phyloP scores from a whole-genome alignment of 768 basidiomycete species.

The Rhodotorula babjevae region DNA sequence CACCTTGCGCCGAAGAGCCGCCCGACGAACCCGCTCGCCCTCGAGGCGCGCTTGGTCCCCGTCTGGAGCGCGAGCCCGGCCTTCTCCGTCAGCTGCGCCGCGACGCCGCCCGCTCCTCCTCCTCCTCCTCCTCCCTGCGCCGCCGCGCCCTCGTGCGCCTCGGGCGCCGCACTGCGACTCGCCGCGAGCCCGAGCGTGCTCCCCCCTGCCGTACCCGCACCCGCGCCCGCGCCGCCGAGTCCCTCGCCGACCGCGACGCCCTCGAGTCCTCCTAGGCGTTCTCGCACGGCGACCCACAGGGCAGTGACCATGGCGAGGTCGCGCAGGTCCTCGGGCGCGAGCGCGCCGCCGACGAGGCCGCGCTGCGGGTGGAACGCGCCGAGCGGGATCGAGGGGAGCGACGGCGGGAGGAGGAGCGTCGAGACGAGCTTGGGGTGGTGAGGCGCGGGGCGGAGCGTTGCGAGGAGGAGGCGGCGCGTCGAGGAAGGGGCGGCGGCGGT shows the following conservation, averaged over 20 bases:
- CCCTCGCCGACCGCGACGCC: constrained; percentile 66
- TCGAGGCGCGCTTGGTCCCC: background rate
- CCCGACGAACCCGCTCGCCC: background rate
- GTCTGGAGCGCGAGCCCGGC: background rate
- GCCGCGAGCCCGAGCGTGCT: constrained; percentile 45
- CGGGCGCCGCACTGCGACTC: background rate
- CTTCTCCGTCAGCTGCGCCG: background rate
- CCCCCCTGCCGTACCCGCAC: constrained; percentile 74
- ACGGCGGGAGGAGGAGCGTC: constrained; percentile 84
- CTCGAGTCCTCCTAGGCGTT: constrained; percentile 87
- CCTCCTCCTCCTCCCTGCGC: too few species aligned
- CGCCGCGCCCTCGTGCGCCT: background rate
- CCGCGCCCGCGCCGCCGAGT: constrained; percentile 46
- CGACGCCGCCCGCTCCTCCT: too few species aligned
- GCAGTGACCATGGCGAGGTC: constrained; percentile 82
- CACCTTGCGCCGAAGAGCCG: too few species aligned
- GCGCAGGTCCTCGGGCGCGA: constrained; percentile 89
- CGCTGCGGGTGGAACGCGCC: constrained; percentile 36
- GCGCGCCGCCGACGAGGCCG: constrained; percentile 32
- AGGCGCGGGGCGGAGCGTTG: constrained; percentile 80
- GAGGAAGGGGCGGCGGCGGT: background rate
- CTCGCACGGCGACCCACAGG: constrained; percentile 84
- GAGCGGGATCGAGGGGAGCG: constrained; percentile 74
- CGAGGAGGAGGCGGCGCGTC: constrained; percentile 58
- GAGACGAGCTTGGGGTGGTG: constrained; percentile 94